Evolutionary conservation across 306 rosid species (phyloP).

Genomic region (Trifolium fragiferum): DNA sequence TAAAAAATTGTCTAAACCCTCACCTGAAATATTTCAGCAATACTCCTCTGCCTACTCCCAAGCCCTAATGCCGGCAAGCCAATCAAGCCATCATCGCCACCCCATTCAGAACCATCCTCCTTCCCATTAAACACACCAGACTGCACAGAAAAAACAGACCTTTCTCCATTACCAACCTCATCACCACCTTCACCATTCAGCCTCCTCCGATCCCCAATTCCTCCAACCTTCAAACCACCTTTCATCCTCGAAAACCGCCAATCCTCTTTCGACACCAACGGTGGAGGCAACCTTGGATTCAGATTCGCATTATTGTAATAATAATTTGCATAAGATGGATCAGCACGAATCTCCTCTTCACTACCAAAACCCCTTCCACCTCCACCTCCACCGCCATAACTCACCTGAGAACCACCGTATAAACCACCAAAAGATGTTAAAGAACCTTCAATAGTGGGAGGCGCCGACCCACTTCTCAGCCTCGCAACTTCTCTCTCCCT

Average conservation of each 20-base stretch:
- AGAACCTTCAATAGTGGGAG: constrained; percentile 91
- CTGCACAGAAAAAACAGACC: constrained; percentile 69
- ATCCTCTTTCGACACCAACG: constrained; percentile 85
- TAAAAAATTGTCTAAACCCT: not conserved
- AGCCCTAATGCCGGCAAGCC: constrained; percentile 82
- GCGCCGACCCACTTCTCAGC: constrained; percentile 92
- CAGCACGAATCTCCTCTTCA: constrained; percentile 87
- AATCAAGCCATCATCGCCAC: constrained; percentile 66
- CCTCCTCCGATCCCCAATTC: constrained; percentile 74
- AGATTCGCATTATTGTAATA: constrained; percentile 77
- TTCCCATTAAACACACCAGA: constrained; percentile 73
- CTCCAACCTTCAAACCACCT: constrained; percentile 71
- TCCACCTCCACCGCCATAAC: constrained; percentile 30
- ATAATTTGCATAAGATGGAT: constrained; percentile 77
- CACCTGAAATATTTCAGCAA: constrained; percentile 84
- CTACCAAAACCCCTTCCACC: constrained; percentile 37
- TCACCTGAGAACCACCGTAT: constrained; percentile 47
- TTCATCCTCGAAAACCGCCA: constrained; percentile 77
- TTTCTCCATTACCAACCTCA: constrained; percentile 45
- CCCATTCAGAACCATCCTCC: constrained; percentile 73
- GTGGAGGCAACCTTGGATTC: constrained; percentile 92
- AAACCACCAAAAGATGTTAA: constrained; percentile 68
- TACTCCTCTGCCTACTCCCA: constrained; percentile 78
- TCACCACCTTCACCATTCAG: constrained; percentile 46
- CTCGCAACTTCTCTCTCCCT: constrained; percentile 68